phyloP scores from a whole-genome alignment of 140 eudicot species.

The Anethum foeniculum region DNA sequence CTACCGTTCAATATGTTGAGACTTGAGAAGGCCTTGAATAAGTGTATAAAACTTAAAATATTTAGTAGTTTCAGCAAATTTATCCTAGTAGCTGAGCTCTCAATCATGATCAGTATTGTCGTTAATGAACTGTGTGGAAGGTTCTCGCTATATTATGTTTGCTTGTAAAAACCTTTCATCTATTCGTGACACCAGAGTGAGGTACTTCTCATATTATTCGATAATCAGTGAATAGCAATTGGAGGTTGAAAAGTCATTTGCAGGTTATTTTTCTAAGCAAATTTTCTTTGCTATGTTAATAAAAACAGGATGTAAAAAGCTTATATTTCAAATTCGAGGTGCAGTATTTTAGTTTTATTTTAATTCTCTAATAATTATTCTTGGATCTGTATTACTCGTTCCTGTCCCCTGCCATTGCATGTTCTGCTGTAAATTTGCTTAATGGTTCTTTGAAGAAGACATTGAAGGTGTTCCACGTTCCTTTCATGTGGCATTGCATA shows the following conservation, averaged over 20 bases:
- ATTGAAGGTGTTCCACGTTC: neutral
- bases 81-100: neutral
- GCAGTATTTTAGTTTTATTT: neutral
- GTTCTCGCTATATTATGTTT: neutral
- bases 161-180: neutral
- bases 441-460: neutral
- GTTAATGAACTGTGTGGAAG: neutral
- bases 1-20: neutral
- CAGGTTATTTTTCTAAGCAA: neutral
- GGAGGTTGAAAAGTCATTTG: neutral
- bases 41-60: neutral
- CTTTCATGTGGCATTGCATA: neutral
- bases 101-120: neutral
- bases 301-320: neutral
- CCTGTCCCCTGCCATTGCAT: neutral
- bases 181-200: neutral
- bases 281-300: neutral
- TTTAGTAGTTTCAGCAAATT: neutral
- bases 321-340: neutral
- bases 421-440: neutral
- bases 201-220: neutral
- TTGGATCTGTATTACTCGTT: neutral
- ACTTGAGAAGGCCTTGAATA: neutral
- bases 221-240: neutral
- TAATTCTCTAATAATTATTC: neutral